A percentile compares a stretch with the other conserved stretches of the same genome.
Evolutionary conservation across 352 stramenopile genomes (phyloP).

Genomic region (Pythium myriotylum): DNA sequence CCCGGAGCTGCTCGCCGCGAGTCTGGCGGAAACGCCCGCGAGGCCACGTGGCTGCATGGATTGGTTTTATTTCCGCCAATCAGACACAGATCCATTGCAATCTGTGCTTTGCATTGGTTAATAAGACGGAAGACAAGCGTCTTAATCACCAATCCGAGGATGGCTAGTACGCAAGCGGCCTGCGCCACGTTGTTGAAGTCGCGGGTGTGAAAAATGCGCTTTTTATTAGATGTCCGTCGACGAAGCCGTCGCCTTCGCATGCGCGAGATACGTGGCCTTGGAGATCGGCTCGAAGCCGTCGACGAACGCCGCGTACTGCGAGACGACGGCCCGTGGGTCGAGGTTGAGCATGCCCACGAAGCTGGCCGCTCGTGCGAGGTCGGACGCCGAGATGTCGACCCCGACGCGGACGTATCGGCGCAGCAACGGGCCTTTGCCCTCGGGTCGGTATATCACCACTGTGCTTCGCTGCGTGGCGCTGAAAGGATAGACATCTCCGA

Average conservation of each 20-base stretch:
- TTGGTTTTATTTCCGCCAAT: conserved; percentile 16
- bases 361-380: conserved; percentile 28
- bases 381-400: conserved; percentile 18
- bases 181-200: conserved; percentile 14
- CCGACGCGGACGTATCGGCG: conserved; percentile 38
- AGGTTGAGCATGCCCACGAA: conserved; percentile 40
- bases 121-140: too few relatives aligned
- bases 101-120: too few relatives aligned
- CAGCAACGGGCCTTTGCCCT: conserved; percentile 56
- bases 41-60: conserved; percentile 19
- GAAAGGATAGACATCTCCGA: background rate
- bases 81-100: background rate
- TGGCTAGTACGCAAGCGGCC: conserved; percentile 12
- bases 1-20: background rate
- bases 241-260: conserved; percentile 2
- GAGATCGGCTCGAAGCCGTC: conserved; percentile 45
- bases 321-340: conserved; percentile 36
- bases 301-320: conserved; percentile 41
- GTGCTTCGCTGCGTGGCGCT: too few relatives aligned
- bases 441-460: conserved; percentile 47
- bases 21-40: conserved; percentile 11
- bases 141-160: conserved; percentile 14
- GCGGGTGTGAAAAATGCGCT: conserved; percentile 17
- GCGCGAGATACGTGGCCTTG: conserved; percentile 36
- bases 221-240: conserved; percentile 2